Evolutionary conservation across 2,329 filamentous ascomycete species (phyloP).

Genomic region (Lasiodiplodia sp.): DNA sequence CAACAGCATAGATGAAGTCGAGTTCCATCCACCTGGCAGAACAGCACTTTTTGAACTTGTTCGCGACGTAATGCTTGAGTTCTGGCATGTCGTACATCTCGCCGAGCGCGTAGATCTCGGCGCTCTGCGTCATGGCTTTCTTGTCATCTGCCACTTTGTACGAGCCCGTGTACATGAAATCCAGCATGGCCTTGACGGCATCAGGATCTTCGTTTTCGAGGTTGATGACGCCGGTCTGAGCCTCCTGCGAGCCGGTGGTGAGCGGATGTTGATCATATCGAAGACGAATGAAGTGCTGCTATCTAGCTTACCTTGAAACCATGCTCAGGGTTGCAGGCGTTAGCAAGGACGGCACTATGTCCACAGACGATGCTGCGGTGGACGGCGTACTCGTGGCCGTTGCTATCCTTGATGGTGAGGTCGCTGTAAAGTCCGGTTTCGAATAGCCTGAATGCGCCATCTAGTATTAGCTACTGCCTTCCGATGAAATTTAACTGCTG

Average conservation of each 20-base stretch:
- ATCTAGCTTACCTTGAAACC: neutral
- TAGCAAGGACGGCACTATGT: neutral
- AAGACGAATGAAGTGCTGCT: too few relatives aligned
- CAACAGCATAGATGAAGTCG: neutral
- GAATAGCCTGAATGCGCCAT: neutral
- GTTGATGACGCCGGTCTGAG: conserved; percentile 56
- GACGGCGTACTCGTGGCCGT: neutral
- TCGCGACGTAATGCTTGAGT: neutral
- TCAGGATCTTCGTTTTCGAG: conserved; percentile 73
- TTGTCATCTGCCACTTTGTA: conserved; percentile 58
- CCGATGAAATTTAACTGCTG: too few relatives aligned
- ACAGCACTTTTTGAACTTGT: neutral
- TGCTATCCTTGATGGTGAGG: neutral
- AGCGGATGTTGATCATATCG: too few relatives aligned
- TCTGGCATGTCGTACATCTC: neutral
- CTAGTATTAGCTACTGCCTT: too few relatives aligned
- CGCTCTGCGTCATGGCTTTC: neutral
- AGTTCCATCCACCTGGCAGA: too few relatives aligned
- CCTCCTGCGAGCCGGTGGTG: neutral
- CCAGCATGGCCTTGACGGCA: conserved; percentile 78
- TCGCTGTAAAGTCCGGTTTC: neutral
- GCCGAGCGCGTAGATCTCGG: neutral
- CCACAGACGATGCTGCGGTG: neutral
- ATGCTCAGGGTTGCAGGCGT: neutral
- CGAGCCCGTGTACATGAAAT: conserved; percentile 84